A percentile compares a stretch with the other conserved stretches of the same genome.
These are phyloP conservation scores for Nepenthes gracilis DNA, from an alignment of 148 eudicot genomes.

Conservation along the genomic window DNA sequence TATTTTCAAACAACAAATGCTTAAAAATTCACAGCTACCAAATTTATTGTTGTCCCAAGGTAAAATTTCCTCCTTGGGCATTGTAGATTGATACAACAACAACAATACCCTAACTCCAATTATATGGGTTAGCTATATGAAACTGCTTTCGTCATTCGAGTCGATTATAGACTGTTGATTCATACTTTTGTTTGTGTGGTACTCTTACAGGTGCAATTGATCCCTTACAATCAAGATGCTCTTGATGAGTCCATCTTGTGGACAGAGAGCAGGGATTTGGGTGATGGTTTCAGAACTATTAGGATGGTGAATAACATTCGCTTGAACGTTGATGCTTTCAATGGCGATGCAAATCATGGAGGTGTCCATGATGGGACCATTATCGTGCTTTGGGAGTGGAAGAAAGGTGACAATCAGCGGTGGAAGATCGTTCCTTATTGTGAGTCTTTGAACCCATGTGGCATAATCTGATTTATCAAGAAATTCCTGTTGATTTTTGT, in stretches of 20 bases:
- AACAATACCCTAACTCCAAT: too few species aligned
- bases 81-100: too few species aligned
- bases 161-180: too few species aligned
- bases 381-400: conserved; percentile 63
- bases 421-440: conserved; percentile 66
- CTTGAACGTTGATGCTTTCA: conserved; percentile 51
- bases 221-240: conserved; percentile 34
- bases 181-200: too few species aligned
- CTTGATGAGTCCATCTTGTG: conserved; percentile 65
- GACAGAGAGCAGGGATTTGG: conserved; percentile 61
- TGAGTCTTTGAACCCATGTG: conserved; percentile 18
- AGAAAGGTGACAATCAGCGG: conserved; percentile 76
- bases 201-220: conserved; percentile 42
- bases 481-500: not conserved
- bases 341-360: conserved; percentile 78
- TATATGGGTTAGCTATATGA: too few species aligned
- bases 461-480: not conserved
- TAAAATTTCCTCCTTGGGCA: too few species aligned
- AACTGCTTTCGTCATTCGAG: too few species aligned
- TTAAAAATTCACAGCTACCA: too few species aligned
- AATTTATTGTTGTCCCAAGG: too few species aligned
- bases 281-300: conserved; percentile 47
- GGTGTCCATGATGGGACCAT: conserved; percentile 73
- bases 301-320: conserved; percentile 54
- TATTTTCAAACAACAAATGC: too few species aligned